Percentiles rank a stretch among this genome's conserved stretches.
These are phyloP conservation scores for Gossypium rotundifolium DNA, from an alignment of 345 rosid species.

Conservation along the genomic window DNA sequence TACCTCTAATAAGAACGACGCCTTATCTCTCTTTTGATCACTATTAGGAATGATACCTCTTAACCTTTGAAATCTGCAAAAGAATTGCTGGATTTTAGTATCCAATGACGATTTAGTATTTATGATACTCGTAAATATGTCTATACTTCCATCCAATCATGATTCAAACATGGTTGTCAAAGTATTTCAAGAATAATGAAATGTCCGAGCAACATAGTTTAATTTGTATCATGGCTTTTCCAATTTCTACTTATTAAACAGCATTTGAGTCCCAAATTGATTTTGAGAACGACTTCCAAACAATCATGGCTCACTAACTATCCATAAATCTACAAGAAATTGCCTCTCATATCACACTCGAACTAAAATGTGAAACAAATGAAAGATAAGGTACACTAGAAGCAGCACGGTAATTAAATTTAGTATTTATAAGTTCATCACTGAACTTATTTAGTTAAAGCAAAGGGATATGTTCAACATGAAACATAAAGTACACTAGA, in stretches of 20 bases:
- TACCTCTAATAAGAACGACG: constrained; percentile 69
- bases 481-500: too few species aligned
- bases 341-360: background rate
- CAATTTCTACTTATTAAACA: background rate
- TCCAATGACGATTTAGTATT: background rate
- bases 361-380: background rate
- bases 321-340: background rate
- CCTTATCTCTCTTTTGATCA: constrained; percentile 81
- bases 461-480: too few species aligned
- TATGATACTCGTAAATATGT: background rate
- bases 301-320: background rate
- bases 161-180: too few species aligned
- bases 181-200: too few species aligned
- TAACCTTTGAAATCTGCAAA: constrained; percentile 81
- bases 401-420: background rate
- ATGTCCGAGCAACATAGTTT: too few species aligned
- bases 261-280: background rate
- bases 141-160: too few species aligned
- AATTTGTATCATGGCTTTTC: background rate
- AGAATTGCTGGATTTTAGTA: background rate
- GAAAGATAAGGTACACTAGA: too few species aligned
- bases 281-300: background rate
- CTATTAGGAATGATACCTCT: constrained; percentile 81
- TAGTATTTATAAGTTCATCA: background rate
- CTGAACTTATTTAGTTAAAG: too few species aligned